Evolutionary conservation across 495 filamentous ascomycete species (phyloP).

Genomic region (Rhypophila decipiens): DNA sequence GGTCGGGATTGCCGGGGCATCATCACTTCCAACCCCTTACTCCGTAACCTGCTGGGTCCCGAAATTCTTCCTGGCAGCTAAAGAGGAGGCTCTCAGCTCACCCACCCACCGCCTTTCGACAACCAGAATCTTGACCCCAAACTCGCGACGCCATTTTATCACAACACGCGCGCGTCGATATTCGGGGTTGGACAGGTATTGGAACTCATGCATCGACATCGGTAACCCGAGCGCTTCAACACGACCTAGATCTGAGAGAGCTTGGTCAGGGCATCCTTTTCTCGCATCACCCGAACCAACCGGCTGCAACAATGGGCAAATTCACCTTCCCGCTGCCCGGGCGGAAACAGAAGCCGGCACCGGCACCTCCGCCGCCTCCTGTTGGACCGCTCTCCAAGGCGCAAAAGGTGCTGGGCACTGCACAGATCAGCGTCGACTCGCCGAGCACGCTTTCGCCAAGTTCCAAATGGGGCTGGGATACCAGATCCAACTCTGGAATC

Average conservation of each 20-base stretch:
- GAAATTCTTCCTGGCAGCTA: not conserved
- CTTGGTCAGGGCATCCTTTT: not conserved
- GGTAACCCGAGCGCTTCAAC: constrained; percentile 13
- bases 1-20: not conserved
- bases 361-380: not conserved
- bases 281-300: not conserved
- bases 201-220: constrained; percentile 7
- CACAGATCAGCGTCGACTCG: constrained; percentile 22
- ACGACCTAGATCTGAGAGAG: constrained; percentile 1
- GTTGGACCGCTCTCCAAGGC: constrained; percentile 34
- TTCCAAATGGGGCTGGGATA: constrained; percentile 33
- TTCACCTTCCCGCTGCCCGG: constrained; percentile 49
- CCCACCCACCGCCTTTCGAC: not conserved
- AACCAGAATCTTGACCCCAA: not conserved
- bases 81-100: not conserved
- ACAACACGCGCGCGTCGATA: not conserved
- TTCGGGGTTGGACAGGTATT: not conserved
- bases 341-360: constrained; percentile 31
- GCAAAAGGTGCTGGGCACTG: constrained; percentile 38
- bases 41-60: not conserved
- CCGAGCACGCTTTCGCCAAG: constrained; percentile 17
- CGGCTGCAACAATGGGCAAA: constrained; percentile 38
- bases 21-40: not conserved
- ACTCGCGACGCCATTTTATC: not conserved
- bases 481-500: constrained; percentile 38